Base-by-base conservation (phyloP, 352 stramenopile genomes). In the Globisporangium cederbergense region DNA sequence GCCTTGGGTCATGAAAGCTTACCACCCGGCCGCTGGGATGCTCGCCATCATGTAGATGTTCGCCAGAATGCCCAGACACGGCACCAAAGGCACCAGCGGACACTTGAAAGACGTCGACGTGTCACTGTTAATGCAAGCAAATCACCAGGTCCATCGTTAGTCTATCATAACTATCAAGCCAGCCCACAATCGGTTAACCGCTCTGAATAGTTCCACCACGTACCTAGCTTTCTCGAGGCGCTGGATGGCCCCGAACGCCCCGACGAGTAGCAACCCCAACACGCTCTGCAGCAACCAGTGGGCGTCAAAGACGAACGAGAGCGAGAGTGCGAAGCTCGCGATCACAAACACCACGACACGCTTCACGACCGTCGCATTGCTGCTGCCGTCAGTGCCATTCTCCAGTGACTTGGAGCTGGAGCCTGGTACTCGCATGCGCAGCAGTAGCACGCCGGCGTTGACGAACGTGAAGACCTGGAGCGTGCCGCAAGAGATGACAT, bases 401-500 rank as follows among this genome's bases (percentile, higher is more conserved):
- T 49, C 43, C 14, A 49, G 6, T 11, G 18, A 11, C 43, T 49
- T 16, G 16, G 14, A 47, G 14, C 14, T 20, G 9, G 14, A 30
- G 50, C 57, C 55, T 25, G 67, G 75, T 11, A 75, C 65, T 54
- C 79, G 81, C 83, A 91, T 88, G 16, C 86, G 83, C 34, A 96
- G 55, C 14, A 97, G 60, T 36, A 97, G 71, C 16, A 97, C 88
- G n/a, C 90, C 92, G 34, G 90, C 88, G 72, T 97, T 95, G 14
- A 97, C 90, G 59, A 97, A 97, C n/a, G 89, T 97, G 58, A 97
- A 98, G 2, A 97, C 92, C 77, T 97, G 83, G 0, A 97, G 69
- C 8, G 87, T 97, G 38, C 90, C 92, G 46, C 93, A 90, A 18
- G 87, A 97, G 74, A 98, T 98, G 25, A 97, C 79, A 66, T 96